These are phyloP conservation scores for Stachybotrys chlorohalonatus DNA, from an alignment of 2,329 filamentous ascomycete genomes.

Conservation along the genomic window DNA sequence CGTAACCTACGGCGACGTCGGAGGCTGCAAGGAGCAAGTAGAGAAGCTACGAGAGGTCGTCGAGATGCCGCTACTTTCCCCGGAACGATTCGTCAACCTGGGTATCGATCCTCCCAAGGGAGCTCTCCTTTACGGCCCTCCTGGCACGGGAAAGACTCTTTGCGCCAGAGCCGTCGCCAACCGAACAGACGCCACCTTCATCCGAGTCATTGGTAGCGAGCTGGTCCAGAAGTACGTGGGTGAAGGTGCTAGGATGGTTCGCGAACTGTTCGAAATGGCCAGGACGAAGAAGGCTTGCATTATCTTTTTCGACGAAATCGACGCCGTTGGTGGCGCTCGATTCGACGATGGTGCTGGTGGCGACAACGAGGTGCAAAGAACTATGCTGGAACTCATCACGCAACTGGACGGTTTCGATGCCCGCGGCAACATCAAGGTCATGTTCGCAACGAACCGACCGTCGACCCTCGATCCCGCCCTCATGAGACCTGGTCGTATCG, in stretches of 20 bases:
- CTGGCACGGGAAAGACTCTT: constrained; percentile 97
- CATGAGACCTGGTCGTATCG: constrained; percentile 95
- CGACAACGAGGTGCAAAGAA: constrained; percentile 95
- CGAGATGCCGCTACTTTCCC: constrained; percentile 93
- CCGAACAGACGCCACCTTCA: constrained; percentile 96
- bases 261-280: constrained; percentile 98
- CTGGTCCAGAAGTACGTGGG: constrained; percentile 98
- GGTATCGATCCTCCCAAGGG: constrained; percentile 98
- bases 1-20: constrained; percentile 97
- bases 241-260: constrained; percentile 95
- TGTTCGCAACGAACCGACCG: constrained; percentile 97
- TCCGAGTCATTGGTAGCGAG: constrained; percentile 95
- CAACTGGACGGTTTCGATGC: constrained; percentile 95
- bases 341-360: constrained; percentile 95
- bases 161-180: constrained; percentile 97
- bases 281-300: constrained; percentile 99
- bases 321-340: constrained; percentile 89
- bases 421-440: constrained; percentile 97
- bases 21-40: constrained; percentile 98
- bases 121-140: constrained; percentile 89
- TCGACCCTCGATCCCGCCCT: constrained; percentile 93
- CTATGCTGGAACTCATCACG: constrained; percentile 96
- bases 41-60: constrained; percentile 98
- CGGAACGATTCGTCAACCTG: constrained; percentile 95
- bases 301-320: constrained; percentile 95